These are phyloP conservation scores for Paramyrothecium roridum DNA, from an alignment of 2,329 filamentous ascomycete species.

Conservation along the genomic window DNA sequence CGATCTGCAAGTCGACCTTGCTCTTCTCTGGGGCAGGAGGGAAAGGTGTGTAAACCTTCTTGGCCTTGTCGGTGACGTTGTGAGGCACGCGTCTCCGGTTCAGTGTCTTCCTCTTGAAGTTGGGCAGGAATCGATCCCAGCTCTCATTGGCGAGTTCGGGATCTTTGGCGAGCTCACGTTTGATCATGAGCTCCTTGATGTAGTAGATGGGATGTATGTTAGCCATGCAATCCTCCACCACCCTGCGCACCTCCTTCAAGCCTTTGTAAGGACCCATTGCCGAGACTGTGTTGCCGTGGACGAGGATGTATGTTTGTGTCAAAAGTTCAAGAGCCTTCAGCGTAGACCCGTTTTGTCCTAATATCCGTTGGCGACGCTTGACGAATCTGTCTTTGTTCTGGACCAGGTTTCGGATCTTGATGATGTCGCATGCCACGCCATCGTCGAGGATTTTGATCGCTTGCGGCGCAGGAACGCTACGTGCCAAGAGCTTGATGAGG, in stretches of 20 bases:
- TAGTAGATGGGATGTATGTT: conserved; percentile 95
- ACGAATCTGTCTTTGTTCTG: conserved; percentile 94
- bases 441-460: conserved; percentile 94
- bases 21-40: conserved; percentile 96
- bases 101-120: conserved; percentile 93
- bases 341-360: conserved; percentile 88
- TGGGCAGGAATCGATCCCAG: conserved; percentile 94
- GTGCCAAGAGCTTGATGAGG: conserved; percentile 85
- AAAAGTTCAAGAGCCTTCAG: conserved; percentile 91
- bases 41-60: conserved; percentile 96
- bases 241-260: conserved; percentile 83
- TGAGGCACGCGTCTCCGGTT: conserved; percentile 78
- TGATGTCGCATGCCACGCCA: conserved; percentile 86
- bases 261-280: conserved; percentile 92
- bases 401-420: conserved; percentile 90
- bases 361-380: conserved; percentile 87
- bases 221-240: conserved; percentile 93
- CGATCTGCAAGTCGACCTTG: conserved; percentile 97
- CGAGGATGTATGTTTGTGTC: conserved; percentile 87
- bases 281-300: conserved; percentile 93
- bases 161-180: conserved; percentile 86
- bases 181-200: conserved; percentile 80
- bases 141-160: conserved; percentile 81
- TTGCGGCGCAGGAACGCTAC: conserved; percentile 89
- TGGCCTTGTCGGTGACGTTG: conserved; percentile 87